Evolutionary conservation across 164 flowering plant species (phyloP).

Genomic region (Macadamia integrifolia): DNA sequence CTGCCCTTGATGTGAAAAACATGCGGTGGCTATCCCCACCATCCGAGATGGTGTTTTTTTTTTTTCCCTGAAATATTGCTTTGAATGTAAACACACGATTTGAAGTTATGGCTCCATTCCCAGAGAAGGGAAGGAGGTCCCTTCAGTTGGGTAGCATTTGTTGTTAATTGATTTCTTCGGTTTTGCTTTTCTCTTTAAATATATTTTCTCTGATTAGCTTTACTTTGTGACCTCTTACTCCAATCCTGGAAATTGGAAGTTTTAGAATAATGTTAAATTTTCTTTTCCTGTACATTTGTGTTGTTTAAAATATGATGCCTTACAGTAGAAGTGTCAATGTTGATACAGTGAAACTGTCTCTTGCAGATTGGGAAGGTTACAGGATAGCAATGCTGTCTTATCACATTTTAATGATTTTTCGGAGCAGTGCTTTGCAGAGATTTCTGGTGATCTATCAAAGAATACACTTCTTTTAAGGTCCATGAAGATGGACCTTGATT

Average conservation of each 20-base stretch:
- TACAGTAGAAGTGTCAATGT: background rate
- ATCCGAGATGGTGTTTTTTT: no score
- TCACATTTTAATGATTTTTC: slow-evolving; percentile 90
- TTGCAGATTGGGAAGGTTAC: slow-evolving; percentile 89
- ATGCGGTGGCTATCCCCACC: no score
- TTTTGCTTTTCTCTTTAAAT: background rate
- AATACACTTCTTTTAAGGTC: slow-evolving; percentile 68
- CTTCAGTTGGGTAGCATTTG: no score
- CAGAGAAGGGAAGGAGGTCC: no score
- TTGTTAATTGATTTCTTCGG: background rate
- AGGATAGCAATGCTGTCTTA: slow-evolving; percentile 92
- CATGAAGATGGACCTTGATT: slow-evolving; percentile 89
- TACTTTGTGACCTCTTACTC: background rate
- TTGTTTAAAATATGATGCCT: background rate
- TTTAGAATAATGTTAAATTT: background rate
- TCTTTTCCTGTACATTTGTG: background rate
- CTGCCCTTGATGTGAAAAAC: no score
- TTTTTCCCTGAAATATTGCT: no score
- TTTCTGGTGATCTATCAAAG: slow-evolving; percentile 56
- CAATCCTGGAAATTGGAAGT: background rate
- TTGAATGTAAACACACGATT: no score
- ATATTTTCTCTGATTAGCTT: background rate
- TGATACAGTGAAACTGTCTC: background rate
- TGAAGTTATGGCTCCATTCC: no score
- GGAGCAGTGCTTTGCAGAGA: slow-evolving; percentile 67